Conservation (phyloP, 1,284 basidiomycete genomes). For the Singerocomus inundabilis region DNA sequence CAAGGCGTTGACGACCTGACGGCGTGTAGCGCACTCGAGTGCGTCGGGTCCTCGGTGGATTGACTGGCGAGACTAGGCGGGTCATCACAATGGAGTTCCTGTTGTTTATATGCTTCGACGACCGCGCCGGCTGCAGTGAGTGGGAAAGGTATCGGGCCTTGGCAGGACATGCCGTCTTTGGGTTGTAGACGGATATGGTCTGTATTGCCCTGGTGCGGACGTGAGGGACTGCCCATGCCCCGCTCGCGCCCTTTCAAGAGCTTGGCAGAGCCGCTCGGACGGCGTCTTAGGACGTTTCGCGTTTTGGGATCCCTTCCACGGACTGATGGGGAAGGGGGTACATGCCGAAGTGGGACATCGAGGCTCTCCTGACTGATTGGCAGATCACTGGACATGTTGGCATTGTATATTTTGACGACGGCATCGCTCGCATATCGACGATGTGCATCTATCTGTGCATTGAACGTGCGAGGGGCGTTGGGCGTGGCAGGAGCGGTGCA, state of each 20-base stretch:
- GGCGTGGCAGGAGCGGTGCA: neutral
- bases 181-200: neutral
- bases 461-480: neutral
- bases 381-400: neutral
- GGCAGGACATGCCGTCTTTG: neutral
- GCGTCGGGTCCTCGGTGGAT: constrained; percentile 12
- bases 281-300: constrained; percentile 48
- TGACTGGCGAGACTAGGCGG: constrained; percentile 1
- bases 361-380: constrained; percentile 14
- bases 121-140: constrained; percentile 60
- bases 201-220: neutral
- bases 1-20: constrained; percentile 39
- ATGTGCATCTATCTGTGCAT: constrained; percentile 15
- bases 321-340: neutral
- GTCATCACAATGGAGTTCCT: constrained; percentile 36
- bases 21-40: constrained; percentile 7
- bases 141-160: neutral
- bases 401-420: constrained; percentile 1
- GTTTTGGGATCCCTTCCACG: constrained; percentile 26
- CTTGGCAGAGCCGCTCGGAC: constrained; percentile 39
- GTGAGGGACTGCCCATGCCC: constrained; percentile 7
- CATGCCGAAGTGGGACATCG: constrained; percentile 7
- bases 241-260: constrained; percentile 23
- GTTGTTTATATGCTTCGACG: constrained; percentile 57
- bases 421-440: constrained; percentile 23